These are phyloP conservation scores for Piloderma croceum DNA, from an alignment of 768 basidiomycete genomes.

Conservation along the genomic window DNA sequence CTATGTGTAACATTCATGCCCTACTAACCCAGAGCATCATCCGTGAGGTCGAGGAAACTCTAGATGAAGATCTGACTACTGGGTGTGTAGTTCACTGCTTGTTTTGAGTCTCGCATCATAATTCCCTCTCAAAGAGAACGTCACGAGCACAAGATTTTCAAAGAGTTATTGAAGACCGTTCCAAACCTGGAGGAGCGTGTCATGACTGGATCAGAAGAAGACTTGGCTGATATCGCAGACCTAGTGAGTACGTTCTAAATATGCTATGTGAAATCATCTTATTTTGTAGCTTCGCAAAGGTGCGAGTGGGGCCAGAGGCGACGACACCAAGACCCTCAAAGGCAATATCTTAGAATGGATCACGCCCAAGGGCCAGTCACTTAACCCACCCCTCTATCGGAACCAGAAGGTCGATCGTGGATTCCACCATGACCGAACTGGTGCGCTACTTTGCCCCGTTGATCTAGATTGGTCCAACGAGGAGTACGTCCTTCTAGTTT, in stretches of 20 bases:
- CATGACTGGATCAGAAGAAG: slow-evolving; percentile 10
- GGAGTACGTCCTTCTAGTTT: neutral
- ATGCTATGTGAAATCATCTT: neutral
- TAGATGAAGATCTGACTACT: slow-evolving; percentile 10
- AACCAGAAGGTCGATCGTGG: slow-evolving; percentile 1
- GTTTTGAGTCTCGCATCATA: slow-evolving; percentile 10
- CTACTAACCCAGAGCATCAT: slow-evolving; percentile 11
- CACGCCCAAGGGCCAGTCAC: slow-evolving; percentile 9
- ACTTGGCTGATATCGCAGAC: slow-evolving; percentile 12
- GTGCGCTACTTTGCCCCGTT: slow-evolving; percentile 9
- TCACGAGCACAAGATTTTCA: slow-evolving; percentile 11
- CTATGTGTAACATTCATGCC: slow-evolving; percentile 15
- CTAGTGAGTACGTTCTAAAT: slow-evolving; percentile 6
- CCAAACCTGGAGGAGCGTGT: slow-evolving; percentile 13
- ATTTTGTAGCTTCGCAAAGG: slow-evolving; percentile 14
- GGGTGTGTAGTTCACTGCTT: slow-evolving; percentile 8
- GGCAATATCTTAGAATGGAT: slow-evolving; percentile 14
- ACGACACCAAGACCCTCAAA: slow-evolving; percentile 13
- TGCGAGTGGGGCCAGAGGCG: slow-evolving; percentile 4
- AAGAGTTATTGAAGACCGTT: slow-evolving; percentile 9
- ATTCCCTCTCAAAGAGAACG: no score
- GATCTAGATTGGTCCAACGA: slow-evolving; percentile 9
- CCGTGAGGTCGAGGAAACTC: slow-evolving; percentile 7
- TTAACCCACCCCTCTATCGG: slow-evolving; percentile 1
- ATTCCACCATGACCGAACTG: slow-evolving; percentile 3